A percentile compares a stretch with the other conserved stretches of the same genome.
phyloP scores from a whole-genome alignment of 192 early-diverging fungal species.

The Backusella macrospora region DNA sequence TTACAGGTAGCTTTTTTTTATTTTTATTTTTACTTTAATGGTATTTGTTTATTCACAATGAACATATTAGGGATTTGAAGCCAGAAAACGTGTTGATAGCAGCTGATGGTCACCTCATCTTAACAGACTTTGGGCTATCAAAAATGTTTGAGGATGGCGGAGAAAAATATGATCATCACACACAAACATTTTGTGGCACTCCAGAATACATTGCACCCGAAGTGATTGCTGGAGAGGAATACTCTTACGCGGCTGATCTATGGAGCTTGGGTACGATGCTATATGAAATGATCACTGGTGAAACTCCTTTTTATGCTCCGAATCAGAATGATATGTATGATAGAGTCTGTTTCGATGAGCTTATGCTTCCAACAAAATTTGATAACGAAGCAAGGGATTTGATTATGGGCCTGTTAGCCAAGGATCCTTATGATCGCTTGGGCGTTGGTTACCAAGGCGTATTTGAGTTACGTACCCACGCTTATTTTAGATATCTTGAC shows the following conservation, averaged over 20 bases:
- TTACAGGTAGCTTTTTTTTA: slow-evolving; percentile 53
- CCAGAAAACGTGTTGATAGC: slow-evolving; percentile 78
- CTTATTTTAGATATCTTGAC: slow-evolving; percentile 69
- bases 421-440: slow-evolving; percentile 64
- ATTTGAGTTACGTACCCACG: slow-evolving; percentile 70
- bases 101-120: slow-evolving; percentile 78
- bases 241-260: slow-evolving; percentile 82
- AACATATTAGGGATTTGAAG: slow-evolving; percentile 66
- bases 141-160: slow-evolving; percentile 61
- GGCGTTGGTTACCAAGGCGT: slow-evolving; percentile 62
- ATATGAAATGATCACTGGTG: slow-evolving; percentile 89
- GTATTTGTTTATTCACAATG: slow-evolving; percentile 19
- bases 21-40: slow-evolving; percentile 12
- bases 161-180: slow-evolving; percentile 43
- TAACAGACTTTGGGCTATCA: slow-evolving; percentile 94
- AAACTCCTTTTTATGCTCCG: slow-evolving; percentile 63
- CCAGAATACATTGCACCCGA: slow-evolving; percentile 87
- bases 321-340: slow-evolving; percentile 62
- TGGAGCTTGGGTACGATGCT: slow-evolving; percentile 94
- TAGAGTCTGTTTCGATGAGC: slow-evolving; percentile 55
- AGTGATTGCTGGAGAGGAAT: slow-evolving; percentile 64
- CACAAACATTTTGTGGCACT: slow-evolving; percentile 77
- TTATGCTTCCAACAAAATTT: slow-evolving; percentile 53
- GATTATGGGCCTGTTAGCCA: slow-evolving; percentile 51
- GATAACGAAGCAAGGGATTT: slow-evolving; percentile 48